A percentile compares a stretch with the other conserved stretches of the same genome.
Evolutionary conservation across 2,329 filamentous ascomycete genomes (phyloP).

Genomic region (Fusarium sambucinum): DNA sequence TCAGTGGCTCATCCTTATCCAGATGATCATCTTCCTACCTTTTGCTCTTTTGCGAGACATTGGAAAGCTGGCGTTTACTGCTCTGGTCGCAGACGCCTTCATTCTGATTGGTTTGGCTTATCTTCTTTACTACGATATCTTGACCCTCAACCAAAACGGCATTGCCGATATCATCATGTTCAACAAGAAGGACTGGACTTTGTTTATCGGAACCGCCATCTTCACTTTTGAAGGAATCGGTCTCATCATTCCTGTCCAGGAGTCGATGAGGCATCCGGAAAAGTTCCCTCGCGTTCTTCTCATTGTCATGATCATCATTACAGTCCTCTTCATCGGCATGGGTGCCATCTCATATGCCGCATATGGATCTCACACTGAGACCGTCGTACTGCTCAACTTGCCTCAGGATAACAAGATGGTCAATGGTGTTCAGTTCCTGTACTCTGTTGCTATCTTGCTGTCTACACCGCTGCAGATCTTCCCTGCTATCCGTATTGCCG

Average conservation of each 20-base stretch:
- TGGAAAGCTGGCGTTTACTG: slow-evolving; percentile 95
- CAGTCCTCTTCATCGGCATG: slow-evolving; percentile 88
- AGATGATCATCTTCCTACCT: slow-evolving; percentile 94
- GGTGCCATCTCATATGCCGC: slow-evolving; percentile 95
- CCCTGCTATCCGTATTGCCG: slow-evolving; percentile 95
- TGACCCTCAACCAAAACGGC: slow-evolving; percentile 81
- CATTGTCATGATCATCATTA: slow-evolving; percentile 95
- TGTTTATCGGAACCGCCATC: slow-evolving; percentile 98
- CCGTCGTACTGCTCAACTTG: slow-evolving; percentile 94
- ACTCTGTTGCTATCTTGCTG: slow-evolving; percentile 96
- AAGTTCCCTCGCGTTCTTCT: slow-evolving; percentile 92
- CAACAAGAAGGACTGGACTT: slow-evolving; percentile 91
- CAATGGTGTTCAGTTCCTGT: slow-evolving; percentile 95
- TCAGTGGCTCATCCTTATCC: slow-evolving; percentile 90
- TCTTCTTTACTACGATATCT: slow-evolving; percentile 93
- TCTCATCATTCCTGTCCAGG: slow-evolving; percentile 97
- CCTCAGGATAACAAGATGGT: slow-evolving; percentile 96
- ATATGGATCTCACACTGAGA: slow-evolving; percentile 94
- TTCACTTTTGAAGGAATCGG: slow-evolving; percentile 99
- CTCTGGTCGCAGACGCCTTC: slow-evolving; percentile 91
- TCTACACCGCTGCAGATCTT: slow-evolving; percentile 97
- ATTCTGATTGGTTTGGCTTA: slow-evolving; percentile 93
- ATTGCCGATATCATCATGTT: slow-evolving; percentile 90
- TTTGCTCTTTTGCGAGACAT: slow-evolving; percentile 96
- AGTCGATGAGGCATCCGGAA: slow-evolving; percentile 90